A percentile compares a stretch with the other conserved stretches of the same genome.
Conservation (phyloP, 2,329 filamentous ascomycete genomes). For the Ceratocystis diversiconidia region DNA sequence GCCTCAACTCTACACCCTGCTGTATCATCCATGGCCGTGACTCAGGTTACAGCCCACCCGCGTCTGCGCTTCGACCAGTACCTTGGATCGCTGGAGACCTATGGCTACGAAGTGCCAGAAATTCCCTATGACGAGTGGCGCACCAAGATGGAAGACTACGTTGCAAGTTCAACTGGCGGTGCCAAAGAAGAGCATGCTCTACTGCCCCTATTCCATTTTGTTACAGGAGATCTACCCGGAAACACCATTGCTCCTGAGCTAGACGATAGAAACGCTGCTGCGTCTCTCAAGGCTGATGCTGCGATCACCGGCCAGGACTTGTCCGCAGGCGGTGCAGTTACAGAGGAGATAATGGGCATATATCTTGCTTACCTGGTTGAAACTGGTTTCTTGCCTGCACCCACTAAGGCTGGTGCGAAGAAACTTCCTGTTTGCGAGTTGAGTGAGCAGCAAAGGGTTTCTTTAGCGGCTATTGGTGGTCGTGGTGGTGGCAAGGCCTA, state of each 20-base stretch:
- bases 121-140: slow-evolving; percentile 58
- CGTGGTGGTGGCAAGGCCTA: slow-evolving; percentile 12
- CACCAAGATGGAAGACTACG: slow-evolving; percentile 29
- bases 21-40: slow-evolving; percentile 32
- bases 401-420: slow-evolving; percentile 25
- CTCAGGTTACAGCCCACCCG: slow-evolving; percentile 68
- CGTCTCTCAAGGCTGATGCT: slow-evolving; percentile 41
- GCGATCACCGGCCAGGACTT: slow-evolving; percentile 34
- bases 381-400: slow-evolving; percentile 42
- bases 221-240: slow-evolving; percentile 50
- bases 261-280: slow-evolving; percentile 45
- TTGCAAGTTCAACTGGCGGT: slow-evolving; percentile 22
- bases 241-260: slow-evolving; percentile 56
- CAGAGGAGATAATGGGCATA: slow-evolving; percentile 40
- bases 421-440: slow-evolving; percentile 34
- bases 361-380: slow-evolving; percentile 47
- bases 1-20: slow-evolving; percentile 56
- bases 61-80: slow-evolving; percentile 65
- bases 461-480: slow-evolving; percentile 18
- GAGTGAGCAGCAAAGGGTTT: slow-evolving; percentile 17
- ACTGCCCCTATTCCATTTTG: slow-evolving; percentile 59
- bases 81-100: slow-evolving; percentile 53
- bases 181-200: slow-evolving; percentile 24
- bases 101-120: slow-evolving; percentile 56
- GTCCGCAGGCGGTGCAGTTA: slow-evolving; percentile 39